Evolutionary conservation across 2,329 filamentous ascomycete species (phyloP), one percentile per base, ranked within the genome.

Genomic region (Epichloe typhina): DNA sequence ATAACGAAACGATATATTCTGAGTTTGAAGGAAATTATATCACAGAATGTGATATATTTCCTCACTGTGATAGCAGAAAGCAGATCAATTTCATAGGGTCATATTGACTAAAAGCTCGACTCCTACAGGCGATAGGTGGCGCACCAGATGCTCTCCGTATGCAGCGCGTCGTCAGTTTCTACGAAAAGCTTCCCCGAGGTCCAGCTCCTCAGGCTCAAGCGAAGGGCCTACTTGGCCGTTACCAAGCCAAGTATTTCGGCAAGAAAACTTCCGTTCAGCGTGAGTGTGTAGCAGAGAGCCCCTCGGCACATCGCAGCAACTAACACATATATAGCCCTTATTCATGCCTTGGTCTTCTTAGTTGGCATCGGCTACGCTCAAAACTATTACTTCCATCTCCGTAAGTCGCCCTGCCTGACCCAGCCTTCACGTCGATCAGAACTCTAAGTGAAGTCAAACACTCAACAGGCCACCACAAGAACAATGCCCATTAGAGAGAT

Each of bases 381-480:
- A 76, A 90, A 95, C 77, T 98, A 98, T 84, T 97, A 98, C 82
- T 97, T 95, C 87, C 94, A 98, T 75, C 80, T 98, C 66, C 88
- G 93, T 98, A 83, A 72, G 88, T 82, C 50, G 51, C 19, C 56
- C 57, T 46, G 12, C 36, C 23, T 21, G n/a, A 15, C 38, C 17
- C 7, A 12, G 9, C 12, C 8, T 31, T 38, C 33, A 23, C 47
- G 50, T 43, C 53, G 44, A 55, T 45, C 21, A 13, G 38, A 36
- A 21, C 11, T 46, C 44, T 37, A 50, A 46, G 37, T 46, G 46
- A 35, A n/a, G 13, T 33, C 7, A 21, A 12, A 47, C 36, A n/a
- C 23, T 8, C 40, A 49, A 50, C 61, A 98, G 93, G 93, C 64
- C 91, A 98, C 82, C 91, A 97, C 86, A 98, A 98, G 87, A 97